Base-by-base conservation (phyloP, 2,329 filamentous ascomycete species). In the Xylaria sp. region DNA sequence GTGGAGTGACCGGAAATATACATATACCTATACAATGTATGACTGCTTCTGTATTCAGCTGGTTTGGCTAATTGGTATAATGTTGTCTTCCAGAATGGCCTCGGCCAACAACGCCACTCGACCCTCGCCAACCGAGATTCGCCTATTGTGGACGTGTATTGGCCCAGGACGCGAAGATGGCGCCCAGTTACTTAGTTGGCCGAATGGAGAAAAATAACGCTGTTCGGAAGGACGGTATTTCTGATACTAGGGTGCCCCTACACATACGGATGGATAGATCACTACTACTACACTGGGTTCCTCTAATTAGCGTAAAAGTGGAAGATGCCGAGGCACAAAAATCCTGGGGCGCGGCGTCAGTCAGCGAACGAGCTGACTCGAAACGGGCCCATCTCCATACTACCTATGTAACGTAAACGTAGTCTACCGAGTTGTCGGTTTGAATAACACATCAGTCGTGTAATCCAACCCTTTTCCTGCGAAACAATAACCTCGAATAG, bases 311-410 rank as follows among this genome's bases (percentile, higher is more conserved):
- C 30, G 61, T 46, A 20, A 53, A 55, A 18, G 28, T 39, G 13
- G 46, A 62, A 52, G 10, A 59, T 67, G 65, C 65, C 65, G 65
- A 67, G 65, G 65, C 60, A 60, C 55, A 28, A 48, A 15, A 28
- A 39, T 13, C 18, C 46, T 13, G 7, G 34, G 32, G 34, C 34
- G 34, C 34, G 53, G 46, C 53, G 59, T 43, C 32, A 36, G 4
- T 36, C 39, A 18, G 25, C 28, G 4, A 56, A 48, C 15, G 9
- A 30, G 39, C 39, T 30, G 10, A 46, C 18, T 55, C 20, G 28
- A 36, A 36, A 59, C 9, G 4, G 30, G 25, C 4, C 34, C 34
- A 30, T 43, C 20, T 60, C 34, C 10, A 20, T 36, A 9, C 18
- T 23, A 10, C n/a, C 18, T 23, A 10, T 30, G 30, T 30, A 34